Base-by-base conservation (phyloP, 768 basidiomycete genomes). In the Psilocybe cubensis region DNA sequence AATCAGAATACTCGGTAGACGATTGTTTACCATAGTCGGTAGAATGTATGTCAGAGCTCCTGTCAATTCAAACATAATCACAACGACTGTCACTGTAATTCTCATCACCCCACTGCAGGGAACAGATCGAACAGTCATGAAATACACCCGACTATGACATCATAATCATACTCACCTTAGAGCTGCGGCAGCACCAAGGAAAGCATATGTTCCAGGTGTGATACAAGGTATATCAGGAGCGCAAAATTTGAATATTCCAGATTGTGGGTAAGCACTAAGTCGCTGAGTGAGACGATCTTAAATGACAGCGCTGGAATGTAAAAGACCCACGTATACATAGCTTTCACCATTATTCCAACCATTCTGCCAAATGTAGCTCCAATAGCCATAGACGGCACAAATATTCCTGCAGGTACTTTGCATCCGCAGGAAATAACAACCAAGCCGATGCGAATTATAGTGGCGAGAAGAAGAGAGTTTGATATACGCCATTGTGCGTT, bases 61-160 rank as follows among this genome's bases (percentile, higher is more conserved):
- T 3, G 97, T 99, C 18, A 99, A 80, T 67, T 98, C 96, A 70
- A 98, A 98, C 95, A 99, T 98, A 72, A 99, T 96, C 31, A 98
- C 97, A 7, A 98, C 97, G 4, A 99, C 95, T 0, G 96, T 94
- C 24, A 98, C 94, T 0, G 97, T 99, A 56, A 98, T 92, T 64
- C 96, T 84, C 84, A 98, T 99, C 52, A 98, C 87, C 29, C 97
- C 96, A 53, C 97, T 96, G 66, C 29, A 44, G 52, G 52, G 35
- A 44, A 45, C 40, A 31, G 47, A 40, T 40, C 40, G 12, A 54
- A 46, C 27, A 56, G 28, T 21, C 52, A 56, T 18, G 53, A 31
- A 18, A 20, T 29, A 48, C 43, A 51, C 27, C 18, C 53, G 46
- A 52, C n/a, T 17, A 49, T 61, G 55, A 59, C 24, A 59, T 63